Base-by-base conservation (phyloP, 352 stramenopile species). In the Thalassiosira mediterranea region DNA sequence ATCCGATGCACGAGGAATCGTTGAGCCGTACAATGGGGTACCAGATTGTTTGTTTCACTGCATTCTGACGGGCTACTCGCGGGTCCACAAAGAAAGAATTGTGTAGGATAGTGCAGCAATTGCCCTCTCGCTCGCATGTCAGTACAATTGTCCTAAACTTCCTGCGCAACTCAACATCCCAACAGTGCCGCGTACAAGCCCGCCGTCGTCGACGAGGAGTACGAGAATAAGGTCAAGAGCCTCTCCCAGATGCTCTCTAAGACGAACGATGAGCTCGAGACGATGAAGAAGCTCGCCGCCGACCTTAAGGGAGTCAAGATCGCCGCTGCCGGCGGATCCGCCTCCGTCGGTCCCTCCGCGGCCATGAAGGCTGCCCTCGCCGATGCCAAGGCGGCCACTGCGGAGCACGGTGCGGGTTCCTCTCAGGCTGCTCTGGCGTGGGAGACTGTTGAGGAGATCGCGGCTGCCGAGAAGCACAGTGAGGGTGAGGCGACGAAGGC, bases 371-470 rank as follows among this genome's bases (percentile, higher is more conserved):
- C 23, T 3, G 81, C 87, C 17, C 42, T 92, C 8, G 49, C 49
- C 0, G 69, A 52, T 25, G 87, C 87, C 15, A 82, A 83, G 23
- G 13, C 63, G 31, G 57, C 76, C n/a, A 85, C 72, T 0, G 65
- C 76, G 13, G 49, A 85, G 25, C 75, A 83, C 38, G 87, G 87
- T 19, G 32, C 58, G 10, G 17, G 54, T 11, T 89, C 79, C n/a
- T 47, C 40, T 19, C 70, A 91, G 53, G 87, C 87, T n/a, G 74
- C 65, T 19, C 47, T 92, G 53, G 87, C 87, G 10, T 92, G 84
- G 84, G 83, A 90, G 34, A 76, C 69, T 0, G 77, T 93, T 0
- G 87, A 93, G 68, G 82, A 93, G 59, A 81, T 93, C 64, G 81
- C 79, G 0, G 47, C 72, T 1, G 63, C 59, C 26, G 72, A 64